Percentiles rank a stretch among this genome's conserved stretches.
Evolutionary conservation across 2,329 filamentous ascomycete species (phyloP).

Genomic region (Fusarium sp.): DNA sequence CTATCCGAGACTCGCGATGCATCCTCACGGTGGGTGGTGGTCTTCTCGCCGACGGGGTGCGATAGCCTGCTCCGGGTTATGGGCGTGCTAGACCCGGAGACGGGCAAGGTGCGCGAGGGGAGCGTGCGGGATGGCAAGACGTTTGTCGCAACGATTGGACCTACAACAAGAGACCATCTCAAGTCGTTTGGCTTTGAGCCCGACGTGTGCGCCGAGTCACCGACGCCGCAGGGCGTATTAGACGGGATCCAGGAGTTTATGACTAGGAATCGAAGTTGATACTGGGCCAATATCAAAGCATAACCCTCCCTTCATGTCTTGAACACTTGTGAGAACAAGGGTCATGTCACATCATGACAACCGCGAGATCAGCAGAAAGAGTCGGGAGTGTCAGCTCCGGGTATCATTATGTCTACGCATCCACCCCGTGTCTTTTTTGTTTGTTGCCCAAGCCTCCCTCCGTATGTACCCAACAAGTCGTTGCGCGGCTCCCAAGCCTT

Average conservation of each 20-base stretch:
- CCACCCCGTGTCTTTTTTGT: slow-evolving; percentile 12
- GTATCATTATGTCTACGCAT: slow-evolving; percentile 42
- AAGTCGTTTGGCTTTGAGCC: slow-evolving; percentile 73
- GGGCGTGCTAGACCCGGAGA: slow-evolving; percentile 60
- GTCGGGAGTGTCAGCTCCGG: slow-evolving; percentile 42
- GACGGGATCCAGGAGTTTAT: slow-evolving; percentile 68
- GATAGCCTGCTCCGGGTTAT: slow-evolving; percentile 68
- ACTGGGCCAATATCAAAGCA: background rate
- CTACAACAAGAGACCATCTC: slow-evolving; percentile 86
- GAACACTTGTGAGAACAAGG: background rate
- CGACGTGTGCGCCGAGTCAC: slow-evolving; percentile 83
- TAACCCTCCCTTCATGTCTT: background rate
- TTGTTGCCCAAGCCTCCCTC: background rate
- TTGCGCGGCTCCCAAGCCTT: background rate
- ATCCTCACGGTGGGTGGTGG: slow-evolving; percentile 74
- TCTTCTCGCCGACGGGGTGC: slow-evolving; percentile 76
- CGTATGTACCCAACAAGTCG: slow-evolving; percentile 19
- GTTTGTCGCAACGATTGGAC: slow-evolving; percentile 88
- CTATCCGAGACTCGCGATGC: slow-evolving; percentile 58
- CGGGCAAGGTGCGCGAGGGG: slow-evolving; percentile 50
- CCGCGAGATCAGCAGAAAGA: slow-evolving; percentile 11
- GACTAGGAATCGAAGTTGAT: slow-evolving; percentile 24
- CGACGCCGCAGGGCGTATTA: slow-evolving; percentile 82
- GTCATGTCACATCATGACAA: background rate
- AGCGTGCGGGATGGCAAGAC: slow-evolving; percentile 56